Conservation (phyloP, 164 flowering plant species). For the Hamamelis virginiana region DNA sequence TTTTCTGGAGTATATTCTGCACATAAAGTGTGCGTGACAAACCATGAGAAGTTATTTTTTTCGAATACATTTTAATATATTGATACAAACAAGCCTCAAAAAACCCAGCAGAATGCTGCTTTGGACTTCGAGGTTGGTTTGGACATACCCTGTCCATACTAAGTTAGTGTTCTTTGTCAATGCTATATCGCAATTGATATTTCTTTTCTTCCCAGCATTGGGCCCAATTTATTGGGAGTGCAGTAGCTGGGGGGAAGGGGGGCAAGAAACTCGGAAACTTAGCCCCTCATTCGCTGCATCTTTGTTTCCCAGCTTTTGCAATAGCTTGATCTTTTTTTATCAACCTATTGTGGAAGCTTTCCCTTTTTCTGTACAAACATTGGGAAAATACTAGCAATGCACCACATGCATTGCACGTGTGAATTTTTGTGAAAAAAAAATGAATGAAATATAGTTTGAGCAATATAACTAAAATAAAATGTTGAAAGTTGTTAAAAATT, state of each 20-base stretch:
- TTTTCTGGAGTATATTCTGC: constrained; percentile 90
- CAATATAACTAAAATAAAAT: too few species aligned
- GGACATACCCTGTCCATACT: background rate
- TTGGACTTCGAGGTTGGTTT: background rate
- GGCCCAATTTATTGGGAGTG: background rate
- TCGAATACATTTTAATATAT: too few species aligned
- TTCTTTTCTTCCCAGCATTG: background rate
- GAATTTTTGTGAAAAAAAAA: too few species aligned
- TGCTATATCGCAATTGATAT: background rate
- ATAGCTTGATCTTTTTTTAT: background rate
- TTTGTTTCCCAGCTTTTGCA: background rate
- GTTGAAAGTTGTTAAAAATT: too few species aligned
- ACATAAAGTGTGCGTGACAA: constrained; percentile 2
- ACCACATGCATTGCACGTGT: too few species aligned
- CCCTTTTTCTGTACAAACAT: background rate
- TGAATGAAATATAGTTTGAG: too few species aligned
- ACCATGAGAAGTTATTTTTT: background rate
- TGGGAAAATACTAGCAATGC: too few species aligned
- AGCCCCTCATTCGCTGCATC: background rate
- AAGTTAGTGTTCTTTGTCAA: background rate
- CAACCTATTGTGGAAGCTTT: background rate
- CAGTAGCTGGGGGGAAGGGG: background rate
- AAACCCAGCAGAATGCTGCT: background rate
- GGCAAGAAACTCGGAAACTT: background rate
- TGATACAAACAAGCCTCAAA: background rate